Conservation (phyloP, 2,329 filamentous ascomycete genomes). For the Leptographium galeiforme region DNA sequence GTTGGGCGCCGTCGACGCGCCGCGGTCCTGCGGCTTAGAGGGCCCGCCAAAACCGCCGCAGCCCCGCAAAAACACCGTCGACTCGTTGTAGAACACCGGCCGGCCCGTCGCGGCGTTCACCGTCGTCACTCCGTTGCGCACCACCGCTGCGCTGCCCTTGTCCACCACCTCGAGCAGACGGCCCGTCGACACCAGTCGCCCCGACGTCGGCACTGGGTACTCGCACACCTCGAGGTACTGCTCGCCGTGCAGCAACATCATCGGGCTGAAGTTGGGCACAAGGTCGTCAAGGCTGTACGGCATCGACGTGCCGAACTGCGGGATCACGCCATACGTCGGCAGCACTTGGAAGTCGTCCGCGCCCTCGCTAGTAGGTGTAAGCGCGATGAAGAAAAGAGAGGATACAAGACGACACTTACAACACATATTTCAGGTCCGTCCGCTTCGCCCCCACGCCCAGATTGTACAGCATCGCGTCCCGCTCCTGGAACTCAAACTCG, state of each 20-base stretch:
- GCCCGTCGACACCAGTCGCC: conserved; percentile 59
- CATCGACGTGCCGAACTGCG: conserved; percentile 72
- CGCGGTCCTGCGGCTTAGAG: conserved; percentile 63
- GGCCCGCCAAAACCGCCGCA: conserved; percentile 81
- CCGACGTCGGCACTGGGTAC: conserved; percentile 80
- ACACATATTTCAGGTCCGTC: conserved; percentile 75
- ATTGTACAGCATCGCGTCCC: conserved; percentile 90
- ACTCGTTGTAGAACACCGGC: conserved; percentile 94
- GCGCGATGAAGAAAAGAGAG: not conserved
- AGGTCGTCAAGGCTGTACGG: conserved; percentile 73
- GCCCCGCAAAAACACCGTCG: conserved; percentile 82
- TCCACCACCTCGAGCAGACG: conserved; percentile 89
- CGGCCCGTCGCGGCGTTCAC: conserved; percentile 75
- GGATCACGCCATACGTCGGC: conserved; percentile 91
- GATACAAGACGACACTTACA: conserved; percentile 27
- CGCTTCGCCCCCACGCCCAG: conserved; percentile 86
- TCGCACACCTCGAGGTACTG: conserved; percentile 93
- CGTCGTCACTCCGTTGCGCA: conserved; percentile 69
- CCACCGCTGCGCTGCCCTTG: conserved; percentile 80
- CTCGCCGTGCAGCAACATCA: conserved; percentile 98
- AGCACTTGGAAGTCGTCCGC: conserved; percentile 84
- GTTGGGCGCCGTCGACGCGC: conserved; percentile 68
- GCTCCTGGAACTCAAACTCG: conserved; percentile 71
- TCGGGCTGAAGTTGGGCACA: conserved; percentile 90
- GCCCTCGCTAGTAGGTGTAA: conserved; percentile 44